These are phyloP conservation scores for Ogataea hybrid DNA, from an alignment of 1,139 yeast species.

Conservation along the genomic window DNA sequence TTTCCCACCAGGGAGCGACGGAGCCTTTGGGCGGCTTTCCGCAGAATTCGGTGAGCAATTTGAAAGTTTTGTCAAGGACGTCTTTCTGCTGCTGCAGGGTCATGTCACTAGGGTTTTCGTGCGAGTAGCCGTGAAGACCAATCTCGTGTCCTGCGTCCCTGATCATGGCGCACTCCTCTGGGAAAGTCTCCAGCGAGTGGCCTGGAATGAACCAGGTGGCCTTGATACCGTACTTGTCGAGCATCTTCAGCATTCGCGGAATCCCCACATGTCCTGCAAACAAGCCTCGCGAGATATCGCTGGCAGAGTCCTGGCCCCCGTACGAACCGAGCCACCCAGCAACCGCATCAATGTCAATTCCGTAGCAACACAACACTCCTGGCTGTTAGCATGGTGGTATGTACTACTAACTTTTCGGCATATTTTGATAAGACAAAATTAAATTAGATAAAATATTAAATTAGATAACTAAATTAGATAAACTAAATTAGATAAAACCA, in stretches of 20 bases:
- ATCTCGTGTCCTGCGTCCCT: constrained; percentile 35
- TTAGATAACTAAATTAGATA: no score
- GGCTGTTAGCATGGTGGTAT: neutral
- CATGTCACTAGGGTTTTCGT: constrained; percentile 35
- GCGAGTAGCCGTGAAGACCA: constrained; percentile 35
- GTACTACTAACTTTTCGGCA: constrained; percentile 10
- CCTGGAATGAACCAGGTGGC: constrained; percentile 37
- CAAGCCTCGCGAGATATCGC: constrained; percentile 34
- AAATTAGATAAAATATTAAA: no score
- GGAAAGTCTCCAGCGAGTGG: constrained; percentile 34
- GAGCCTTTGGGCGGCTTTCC: constrained; percentile 35
- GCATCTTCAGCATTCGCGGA: constrained; percentile 31
- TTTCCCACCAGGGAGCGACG: constrained; percentile 38
- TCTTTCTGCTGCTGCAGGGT: constrained; percentile 33
- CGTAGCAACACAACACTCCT: constrained; percentile 33
- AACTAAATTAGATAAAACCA: no score
- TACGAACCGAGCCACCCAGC: constrained; percentile 36
- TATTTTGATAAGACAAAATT: neutral
- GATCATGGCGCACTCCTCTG: constrained; percentile 32
- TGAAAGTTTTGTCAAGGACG: constrained; percentile 33
- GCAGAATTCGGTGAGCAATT: constrained; percentile 30
- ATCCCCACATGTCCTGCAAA: constrained; percentile 36
- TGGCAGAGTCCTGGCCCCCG: constrained; percentile 35
- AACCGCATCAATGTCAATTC: constrained; percentile 36
- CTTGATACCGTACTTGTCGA: constrained; percentile 33